A percentile compares a stretch with the other conserved stretches of the same genome.
Evolutionary conservation across 495 filamentous ascomycete genomes (phyloP).

Genomic region (Jackrogersella multiformis): DNA sequence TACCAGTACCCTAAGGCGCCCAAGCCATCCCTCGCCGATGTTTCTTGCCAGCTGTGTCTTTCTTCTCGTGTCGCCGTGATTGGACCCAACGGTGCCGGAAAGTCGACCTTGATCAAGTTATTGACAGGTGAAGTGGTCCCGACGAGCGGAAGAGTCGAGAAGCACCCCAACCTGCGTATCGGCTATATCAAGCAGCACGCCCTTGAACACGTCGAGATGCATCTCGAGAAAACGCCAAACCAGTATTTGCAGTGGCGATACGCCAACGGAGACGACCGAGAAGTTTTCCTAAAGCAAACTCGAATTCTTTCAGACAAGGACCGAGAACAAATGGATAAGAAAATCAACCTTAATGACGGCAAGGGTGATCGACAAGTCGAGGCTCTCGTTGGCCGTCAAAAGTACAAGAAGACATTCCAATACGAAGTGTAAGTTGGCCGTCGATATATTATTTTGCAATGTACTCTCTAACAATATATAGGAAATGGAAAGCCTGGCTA

Average conservation of each 20-base stretch:
- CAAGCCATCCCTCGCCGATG: conserved; percentile 87
- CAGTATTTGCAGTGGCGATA: conserved; percentile 99
- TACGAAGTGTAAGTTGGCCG: conserved; percentile 81
- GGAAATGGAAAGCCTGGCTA: conserved; percentile 86
- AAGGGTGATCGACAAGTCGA: conserved; percentile 81
- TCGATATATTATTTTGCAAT: not conserved
- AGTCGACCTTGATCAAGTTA: conserved; percentile 97
- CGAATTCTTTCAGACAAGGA: conserved; percentile 87
- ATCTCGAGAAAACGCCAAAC: conserved; percentile 98
- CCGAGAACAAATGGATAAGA: conserved; percentile 87
- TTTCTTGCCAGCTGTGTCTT: conserved; percentile 84
- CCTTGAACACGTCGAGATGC: conserved; percentile 99
- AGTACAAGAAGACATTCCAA: conserved; percentile 99
- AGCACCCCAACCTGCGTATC: conserved; percentile 98
- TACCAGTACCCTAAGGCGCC: conserved; percentile 88
- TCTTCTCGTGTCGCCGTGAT: conserved; percentile 96
- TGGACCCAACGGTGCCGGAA: conserved; percentile 96
- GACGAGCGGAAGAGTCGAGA: conserved; percentile 88
- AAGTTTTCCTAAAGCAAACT: conserved; percentile 97
- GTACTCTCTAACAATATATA: conserved; percentile 43
- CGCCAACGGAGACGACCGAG: conserved; percentile 93
- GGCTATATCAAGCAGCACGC: conserved; percentile 99
- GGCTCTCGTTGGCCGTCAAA: conserved; percentile 92
- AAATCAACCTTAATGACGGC: conserved; percentile 83
- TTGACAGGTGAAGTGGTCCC: conserved; percentile 96